Conservation (phyloP, 768 basidiomycete genomes). For the Lyophyllum shimeji region DNA sequence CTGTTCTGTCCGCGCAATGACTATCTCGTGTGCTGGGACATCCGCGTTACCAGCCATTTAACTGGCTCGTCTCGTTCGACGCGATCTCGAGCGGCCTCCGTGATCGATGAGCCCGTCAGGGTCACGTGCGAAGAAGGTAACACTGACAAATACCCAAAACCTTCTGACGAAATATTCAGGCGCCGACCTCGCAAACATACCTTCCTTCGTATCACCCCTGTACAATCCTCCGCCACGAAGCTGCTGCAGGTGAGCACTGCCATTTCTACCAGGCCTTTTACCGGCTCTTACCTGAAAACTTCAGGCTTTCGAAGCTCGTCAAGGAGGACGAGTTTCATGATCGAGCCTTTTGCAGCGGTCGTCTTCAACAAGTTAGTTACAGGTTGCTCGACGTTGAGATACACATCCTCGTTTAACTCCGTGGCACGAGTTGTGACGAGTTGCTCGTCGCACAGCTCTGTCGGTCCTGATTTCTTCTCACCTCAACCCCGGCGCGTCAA, state of each 20-base stretch:
- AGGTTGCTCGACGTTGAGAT: constrained; percentile 28
- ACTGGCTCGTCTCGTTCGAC: neutral
- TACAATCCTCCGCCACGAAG: constrained; percentile 1
- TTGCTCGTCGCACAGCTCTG: constrained; percentile 25
- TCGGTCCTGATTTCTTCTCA: constrained; percentile 53
- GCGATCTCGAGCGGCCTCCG: neutral
- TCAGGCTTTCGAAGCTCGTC: constrained; percentile 20
- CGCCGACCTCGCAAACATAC: neutral
- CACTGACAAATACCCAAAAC: constrained; percentile 14
- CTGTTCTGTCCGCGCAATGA: constrained; percentile 42
- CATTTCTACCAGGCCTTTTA: neutral
- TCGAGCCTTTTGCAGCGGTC: constrained; percentile 61
- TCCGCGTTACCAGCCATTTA: neutral
- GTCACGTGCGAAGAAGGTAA: neutral
- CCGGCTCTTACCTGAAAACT: neutral
- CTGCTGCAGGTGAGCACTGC: constrained; percentile 17
- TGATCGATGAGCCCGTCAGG: neutral
- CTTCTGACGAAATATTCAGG: constrained; percentile 3
- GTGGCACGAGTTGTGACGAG: constrained; percentile 18
- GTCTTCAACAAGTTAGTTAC: constrained; percentile 49
- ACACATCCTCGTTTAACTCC: constrained; percentile 20
- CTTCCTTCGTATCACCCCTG: neutral
- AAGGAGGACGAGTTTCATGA: constrained; percentile 39
- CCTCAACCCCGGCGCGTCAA: constrained; percentile 52
- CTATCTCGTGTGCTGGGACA: constrained; percentile 55